These are phyloP conservation scores for Pyrenophora tritici-repentis DNA, from an alignment of 2,329 filamentous ascomycete species.

Conservation along the genomic window DNA sequence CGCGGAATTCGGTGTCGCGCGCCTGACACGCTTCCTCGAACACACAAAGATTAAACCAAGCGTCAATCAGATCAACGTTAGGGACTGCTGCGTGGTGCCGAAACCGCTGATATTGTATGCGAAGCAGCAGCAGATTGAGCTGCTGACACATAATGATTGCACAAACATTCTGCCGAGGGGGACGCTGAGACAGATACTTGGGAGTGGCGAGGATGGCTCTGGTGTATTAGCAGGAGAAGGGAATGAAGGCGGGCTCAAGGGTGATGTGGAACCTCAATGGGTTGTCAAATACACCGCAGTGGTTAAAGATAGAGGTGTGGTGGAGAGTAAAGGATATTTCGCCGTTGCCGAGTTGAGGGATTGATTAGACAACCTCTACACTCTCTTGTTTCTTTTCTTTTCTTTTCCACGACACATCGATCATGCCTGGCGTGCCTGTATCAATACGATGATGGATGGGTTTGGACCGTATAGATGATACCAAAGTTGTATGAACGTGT, in stretches of 20 bases:
- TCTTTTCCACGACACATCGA: no score
- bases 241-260: conserved; percentile 65
- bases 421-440: no score
- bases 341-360: conserved; percentile 72
- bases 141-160: conserved; percentile 93
- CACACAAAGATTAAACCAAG: conserved; percentile 72
- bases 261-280: conserved; percentile 86
- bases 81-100: conserved; percentile 94
- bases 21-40: conserved; percentile 76
- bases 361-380: background rate
- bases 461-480: background rate
- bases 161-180: conserved; percentile 87
- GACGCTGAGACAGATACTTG: conserved; percentile 81
- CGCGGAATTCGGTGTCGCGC: conserved; percentile 86
- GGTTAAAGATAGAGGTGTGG: conserved; percentile 88
- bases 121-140: conserved; percentile 80
- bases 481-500: background rate
- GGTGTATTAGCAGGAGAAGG: conserved; percentile 72
- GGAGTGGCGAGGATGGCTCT: conserved; percentile 71
- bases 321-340: conserved; percentile 98
- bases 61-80: conserved; percentile 95
- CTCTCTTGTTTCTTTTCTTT: no score
- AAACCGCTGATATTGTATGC: conserved; percentile 83
- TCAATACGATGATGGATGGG: background rate
- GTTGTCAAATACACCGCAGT: conserved; percentile 97